Evolutionary conservation across 148 eudicot genomes (phyloP).

Genomic region (Rhododendron williamsianum): DNA sequence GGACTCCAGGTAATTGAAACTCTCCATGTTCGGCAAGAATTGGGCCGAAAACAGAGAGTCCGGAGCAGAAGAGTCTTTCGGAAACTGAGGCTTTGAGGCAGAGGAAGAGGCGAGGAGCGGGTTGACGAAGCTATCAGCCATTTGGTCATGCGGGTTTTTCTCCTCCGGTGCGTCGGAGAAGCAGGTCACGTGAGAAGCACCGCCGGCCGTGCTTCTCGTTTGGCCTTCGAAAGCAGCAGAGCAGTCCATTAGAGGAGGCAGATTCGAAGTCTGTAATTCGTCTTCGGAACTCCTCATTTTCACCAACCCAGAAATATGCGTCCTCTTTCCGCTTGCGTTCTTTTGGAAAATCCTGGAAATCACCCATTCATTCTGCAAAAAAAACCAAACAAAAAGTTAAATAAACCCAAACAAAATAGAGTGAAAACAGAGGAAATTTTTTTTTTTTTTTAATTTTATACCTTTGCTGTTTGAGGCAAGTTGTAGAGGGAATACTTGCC

Average conservation of each 20-base stretch:
- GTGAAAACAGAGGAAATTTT: background rate
- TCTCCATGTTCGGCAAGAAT: slow-evolving; percentile 13
- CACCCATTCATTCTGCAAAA: slow-evolving; percentile 77
- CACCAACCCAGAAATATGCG: slow-evolving; percentile 24
- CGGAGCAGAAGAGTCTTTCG: background rate
- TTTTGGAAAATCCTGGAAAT: slow-evolving; percentile 61
- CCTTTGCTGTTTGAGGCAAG: slow-evolving; percentile 38
- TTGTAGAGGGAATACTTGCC: slow-evolving; percentile 35
- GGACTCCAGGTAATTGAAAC: slow-evolving; percentile 23
- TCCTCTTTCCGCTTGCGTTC: slow-evolving; percentile 42
- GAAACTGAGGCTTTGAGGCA: slow-evolving; percentile 8
- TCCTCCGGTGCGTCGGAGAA: slow-evolving; percentile 45
- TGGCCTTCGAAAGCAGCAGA: slow-evolving; percentile 32
- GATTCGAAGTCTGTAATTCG: slow-evolving; percentile 15
- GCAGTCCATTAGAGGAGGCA: slow-evolving; percentile 57
- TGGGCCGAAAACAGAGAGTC: slow-evolving; percentile 13
- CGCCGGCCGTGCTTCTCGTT: slow-evolving; percentile 10
- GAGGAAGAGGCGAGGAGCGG: slow-evolving; percentile 8
- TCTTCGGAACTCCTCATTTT: slow-evolving; percentile 3
- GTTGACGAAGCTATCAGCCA: slow-evolving; percentile 4
- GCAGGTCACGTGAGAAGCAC: slow-evolving; percentile 33
- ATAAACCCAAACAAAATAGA: background rate
- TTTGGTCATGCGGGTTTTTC: slow-evolving; percentile 2
- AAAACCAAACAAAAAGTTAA: background rate
- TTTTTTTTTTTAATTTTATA: background rate